Evolutionary conservation across 2,329 filamentous ascomycete species (phyloP).

Genomic region (Colletotrichum sp.): DNA sequence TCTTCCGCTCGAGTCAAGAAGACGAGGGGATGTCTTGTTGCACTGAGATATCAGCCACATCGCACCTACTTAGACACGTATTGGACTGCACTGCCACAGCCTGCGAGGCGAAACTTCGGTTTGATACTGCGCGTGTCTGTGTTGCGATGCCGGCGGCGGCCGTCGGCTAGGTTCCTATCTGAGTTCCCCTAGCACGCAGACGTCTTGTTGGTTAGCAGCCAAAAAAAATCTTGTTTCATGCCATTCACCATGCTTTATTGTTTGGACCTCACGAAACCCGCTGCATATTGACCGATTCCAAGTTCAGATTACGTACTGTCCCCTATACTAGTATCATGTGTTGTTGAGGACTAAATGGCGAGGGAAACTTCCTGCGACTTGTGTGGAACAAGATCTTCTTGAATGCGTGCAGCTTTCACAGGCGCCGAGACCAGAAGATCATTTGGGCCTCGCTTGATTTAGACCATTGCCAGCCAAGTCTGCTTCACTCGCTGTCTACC

Average conservation of each 20-base stretch:
- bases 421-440: neutral
- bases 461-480: neutral
- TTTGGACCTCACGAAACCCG: neutral
- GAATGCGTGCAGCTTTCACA: neutral
- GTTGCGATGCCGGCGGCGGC: neutral
- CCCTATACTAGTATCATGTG: neutral
- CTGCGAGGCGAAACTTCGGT: neutral
- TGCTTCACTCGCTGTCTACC: neutral
- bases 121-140: neutral
- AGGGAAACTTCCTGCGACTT: neutral
- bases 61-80: neutral
- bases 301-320: neutral
- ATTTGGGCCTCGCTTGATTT: neutral
- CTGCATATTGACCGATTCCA: neutral
- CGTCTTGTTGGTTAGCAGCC: neutral
- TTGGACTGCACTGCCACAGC: neutral
- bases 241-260: neutral
- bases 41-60: neutral
- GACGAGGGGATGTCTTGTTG: neutral
- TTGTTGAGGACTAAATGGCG: neutral
- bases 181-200: neutral
- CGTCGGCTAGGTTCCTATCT: neutral
- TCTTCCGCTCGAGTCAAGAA: neutral
- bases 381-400: neutral
- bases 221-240: neutral